Conservation (phyloP, 306 rosid species). For the Aeschynomene evenia region DNA sequence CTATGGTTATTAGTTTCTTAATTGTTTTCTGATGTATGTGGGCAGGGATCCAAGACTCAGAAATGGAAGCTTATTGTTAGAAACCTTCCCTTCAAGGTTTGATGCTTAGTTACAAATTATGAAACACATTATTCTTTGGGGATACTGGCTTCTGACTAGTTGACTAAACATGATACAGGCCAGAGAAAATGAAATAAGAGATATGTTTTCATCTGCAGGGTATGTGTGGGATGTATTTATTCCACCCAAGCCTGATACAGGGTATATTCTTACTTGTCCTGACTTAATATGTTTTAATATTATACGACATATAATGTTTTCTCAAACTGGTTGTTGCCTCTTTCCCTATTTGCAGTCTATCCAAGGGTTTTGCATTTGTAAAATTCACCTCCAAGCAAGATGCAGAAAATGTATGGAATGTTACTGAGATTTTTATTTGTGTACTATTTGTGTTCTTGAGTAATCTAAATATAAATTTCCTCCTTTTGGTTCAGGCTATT, state of each 20-base stretch:
- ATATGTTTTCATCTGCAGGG: constrained; percentile 69
- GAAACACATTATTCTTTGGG: constrained; percentile 11
- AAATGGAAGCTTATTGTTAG: constrained; percentile 93
- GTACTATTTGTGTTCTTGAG: constrained; percentile 15
- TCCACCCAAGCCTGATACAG: constrained; percentile 71
- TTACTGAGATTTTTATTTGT: constrained; percentile 20
- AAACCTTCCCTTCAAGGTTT: constrained; percentile 94
- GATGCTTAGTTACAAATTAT: constrained; percentile 14
- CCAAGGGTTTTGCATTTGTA: constrained; percentile 94
- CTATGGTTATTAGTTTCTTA: constrained; percentile 33
- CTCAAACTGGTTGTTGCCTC: background rate
- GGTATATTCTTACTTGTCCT: constrained; percentile 44
- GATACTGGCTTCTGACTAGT: constrained; percentile 33
- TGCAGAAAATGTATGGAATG: constrained; percentile 72
- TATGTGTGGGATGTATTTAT: constrained; percentile 88
- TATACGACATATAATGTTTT: constrained; percentile 1
- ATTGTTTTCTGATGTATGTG: constrained; percentile 27
- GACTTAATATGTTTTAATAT: constrained; percentile 6
- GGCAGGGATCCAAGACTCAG: constrained; percentile 89
- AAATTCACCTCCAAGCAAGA: constrained; percentile 86
- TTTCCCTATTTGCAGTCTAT: constrained; percentile 58
- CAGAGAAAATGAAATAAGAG: constrained; percentile 57
- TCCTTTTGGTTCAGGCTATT: constrained; percentile 63
- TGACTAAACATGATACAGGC: constrained; percentile 59
- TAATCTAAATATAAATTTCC: constrained; percentile 21